Evolutionary conservation across 73 alveolate genomes (phyloP).

Genomic region (Paramecium primaurelia): DNA sequence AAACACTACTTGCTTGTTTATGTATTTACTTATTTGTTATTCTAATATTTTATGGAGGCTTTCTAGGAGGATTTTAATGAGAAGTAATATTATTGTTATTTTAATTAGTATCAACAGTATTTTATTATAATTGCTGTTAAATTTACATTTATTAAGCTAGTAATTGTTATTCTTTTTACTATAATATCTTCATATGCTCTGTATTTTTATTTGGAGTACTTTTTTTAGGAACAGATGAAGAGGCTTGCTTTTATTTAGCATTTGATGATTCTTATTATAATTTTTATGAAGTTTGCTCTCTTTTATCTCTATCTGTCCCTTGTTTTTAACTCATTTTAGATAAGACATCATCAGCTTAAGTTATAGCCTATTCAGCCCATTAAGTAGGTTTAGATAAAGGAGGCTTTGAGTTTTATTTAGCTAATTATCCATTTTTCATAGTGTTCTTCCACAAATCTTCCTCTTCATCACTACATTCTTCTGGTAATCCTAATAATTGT

Average conservation of each 20-base stretch:
- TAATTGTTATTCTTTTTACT: background rate
- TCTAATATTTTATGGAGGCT: conserved; percentile 28
- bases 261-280: background rate
- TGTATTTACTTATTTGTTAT: conserved; percentile 1
- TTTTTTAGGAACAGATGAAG: background rate
- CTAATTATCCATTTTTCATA: conserved; percentile 7
- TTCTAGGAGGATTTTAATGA: background rate
- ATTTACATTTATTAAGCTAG: background rate
- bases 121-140: background rate
- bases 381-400: background rate
- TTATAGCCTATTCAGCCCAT: conserved; percentile 17
- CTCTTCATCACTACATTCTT: conserved; percentile 13
- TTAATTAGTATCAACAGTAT: background rate
- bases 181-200: background rate
- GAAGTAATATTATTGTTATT: background rate
- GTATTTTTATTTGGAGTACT: background rate
- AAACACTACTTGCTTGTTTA: background rate
- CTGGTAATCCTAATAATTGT: background rate
- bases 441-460: conserved; percentile 46
- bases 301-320: background rate
- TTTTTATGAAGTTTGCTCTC: background rate
- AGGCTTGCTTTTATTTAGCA: background rate
- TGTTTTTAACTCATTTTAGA: conserved; percentile 31
- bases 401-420: background rate
- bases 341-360: conserved; percentile 9